Evolutionary conservation across 768 basidiomycete genomes (phyloP), one percentile per base, ranked within the genome.

Genomic region (Cystobasidium ongulense): DNA sequence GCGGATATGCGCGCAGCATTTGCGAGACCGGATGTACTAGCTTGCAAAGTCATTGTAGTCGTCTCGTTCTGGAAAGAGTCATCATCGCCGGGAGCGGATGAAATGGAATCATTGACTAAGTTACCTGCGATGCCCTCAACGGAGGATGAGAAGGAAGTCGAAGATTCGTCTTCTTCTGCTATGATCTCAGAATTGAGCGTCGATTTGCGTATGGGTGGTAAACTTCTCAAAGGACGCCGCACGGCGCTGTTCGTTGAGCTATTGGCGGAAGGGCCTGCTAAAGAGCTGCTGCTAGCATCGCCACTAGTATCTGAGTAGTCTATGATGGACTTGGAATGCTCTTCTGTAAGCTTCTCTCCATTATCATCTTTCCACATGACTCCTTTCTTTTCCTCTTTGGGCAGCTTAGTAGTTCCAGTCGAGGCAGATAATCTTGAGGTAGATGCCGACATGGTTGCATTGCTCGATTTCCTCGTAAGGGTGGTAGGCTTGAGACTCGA

Each of bases 301-400:
- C 31, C 54, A 18, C 50, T 54, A 15, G 54, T 57, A 36, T 71
- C 68, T 1, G 68, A 71, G 54, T 57, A 71, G 53, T 71, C 68
- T 15, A 71, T 57, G 7, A 59, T 59, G 21, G 68, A 71, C 53
- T 59, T 54, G 2, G 68, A 39, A 54, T 71, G 68, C 43, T 71
- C 68, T 59, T 71, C 68, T 18, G 68, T 71, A 8, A 71, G 68
- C 21, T 35, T 36, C 36, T 71, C 53, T 61, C 68, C 68, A 21
- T n/a, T 41, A 31, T 71, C 68, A 53, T 71, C 68, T 38, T 71
- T 71, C 68, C 68, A 71, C 27, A 59, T 43, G 1, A 71, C 68
- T 11, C 68, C 68, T 43, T 39, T 71, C 54, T 59, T 54, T 17
- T 35, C 68, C n/a, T 54, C 68, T 25, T 71, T 59, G 5, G 18